Conservation (phyloP, 768 basidiomycete genomes). For the Suillus luteus region DNA sequence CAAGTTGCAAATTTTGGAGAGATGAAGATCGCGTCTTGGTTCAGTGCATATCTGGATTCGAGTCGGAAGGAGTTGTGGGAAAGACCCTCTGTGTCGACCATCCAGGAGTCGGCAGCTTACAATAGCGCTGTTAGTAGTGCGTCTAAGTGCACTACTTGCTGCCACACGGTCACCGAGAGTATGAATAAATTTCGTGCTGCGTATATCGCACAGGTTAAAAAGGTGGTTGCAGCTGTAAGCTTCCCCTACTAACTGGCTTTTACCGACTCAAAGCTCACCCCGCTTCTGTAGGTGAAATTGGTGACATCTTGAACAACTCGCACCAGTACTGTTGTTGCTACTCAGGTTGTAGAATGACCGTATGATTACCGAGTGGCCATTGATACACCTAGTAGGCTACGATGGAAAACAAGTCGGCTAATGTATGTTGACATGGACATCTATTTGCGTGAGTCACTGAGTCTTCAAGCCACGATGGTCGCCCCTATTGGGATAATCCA, state of each 20-base stretch:
- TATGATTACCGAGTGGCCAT: background rate
- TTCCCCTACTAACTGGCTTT: background rate
- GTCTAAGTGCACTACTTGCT: background rate
- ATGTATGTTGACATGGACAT: no score
- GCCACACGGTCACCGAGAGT: background rate
- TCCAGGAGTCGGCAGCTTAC: background rate
- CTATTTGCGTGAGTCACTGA: no score
- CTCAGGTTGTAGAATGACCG: no score
- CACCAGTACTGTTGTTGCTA: background rate
- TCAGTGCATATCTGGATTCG: slow-evolving; percentile 1
- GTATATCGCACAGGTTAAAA: slow-evolving; percentile 6
- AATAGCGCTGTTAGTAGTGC: background rate
- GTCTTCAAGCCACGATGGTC: no score
- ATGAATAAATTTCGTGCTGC: slow-evolving; percentile 2
- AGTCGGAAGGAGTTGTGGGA: slow-evolving; percentile 5
- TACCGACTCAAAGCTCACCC: slow-evolving; percentile 9
- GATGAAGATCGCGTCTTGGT: background rate
- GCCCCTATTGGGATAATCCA: no score
- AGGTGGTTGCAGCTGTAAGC: slow-evolving; percentile 14
- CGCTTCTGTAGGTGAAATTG: slow-evolving; percentile 9
- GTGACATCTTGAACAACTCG: background rate
- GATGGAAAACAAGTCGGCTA: background rate
- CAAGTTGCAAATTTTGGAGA: background rate
- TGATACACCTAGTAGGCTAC: background rate
- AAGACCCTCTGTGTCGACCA: slow-evolving; percentile 8